These are phyloP conservation scores for Gautieria morchelliformis DNA, from an alignment of 768 basidiomycete species.

Conservation along the genomic window DNA sequence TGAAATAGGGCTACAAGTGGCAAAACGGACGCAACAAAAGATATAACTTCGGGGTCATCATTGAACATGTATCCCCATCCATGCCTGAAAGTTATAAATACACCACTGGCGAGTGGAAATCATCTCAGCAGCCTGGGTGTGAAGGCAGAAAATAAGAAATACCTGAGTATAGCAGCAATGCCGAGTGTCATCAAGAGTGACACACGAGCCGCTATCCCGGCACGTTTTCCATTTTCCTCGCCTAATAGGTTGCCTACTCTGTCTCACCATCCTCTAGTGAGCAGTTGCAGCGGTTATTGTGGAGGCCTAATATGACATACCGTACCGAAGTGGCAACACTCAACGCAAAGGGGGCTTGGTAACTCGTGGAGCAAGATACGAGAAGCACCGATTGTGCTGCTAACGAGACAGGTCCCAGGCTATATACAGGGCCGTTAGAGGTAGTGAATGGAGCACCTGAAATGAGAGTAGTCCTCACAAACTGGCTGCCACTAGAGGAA, in stretches of 20 bases:
- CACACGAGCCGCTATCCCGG: constrained; percentile 54
- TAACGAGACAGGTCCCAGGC: constrained; percentile 69
- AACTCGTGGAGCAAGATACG: constrained; percentile 65
- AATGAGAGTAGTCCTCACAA: constrained; percentile 24
- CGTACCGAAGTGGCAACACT: constrained; percentile 80
- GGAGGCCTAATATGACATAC: constrained; percentile 24
- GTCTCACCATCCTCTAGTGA: neutral
- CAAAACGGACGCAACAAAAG: constrained; percentile 56
- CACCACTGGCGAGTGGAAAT: constrained; percentile 23
- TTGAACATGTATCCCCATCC: constrained; percentile 73
- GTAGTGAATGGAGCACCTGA: no score
- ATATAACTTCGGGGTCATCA: constrained; percentile 45
- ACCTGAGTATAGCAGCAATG: constrained; percentile 64
- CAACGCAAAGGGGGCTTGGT: constrained; percentile 77
- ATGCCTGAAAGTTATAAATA: constrained; percentile 53
- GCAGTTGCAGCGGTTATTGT: neutral
- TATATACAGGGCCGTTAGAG: constrained; percentile 20
- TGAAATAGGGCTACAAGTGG: constrained; percentile 75
- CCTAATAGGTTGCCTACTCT: constrained; percentile 88
- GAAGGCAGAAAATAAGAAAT: neutral
- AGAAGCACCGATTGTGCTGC: constrained; percentile 86
- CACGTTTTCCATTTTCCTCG: constrained; percentile 64
- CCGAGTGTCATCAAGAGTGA: constrained; percentile 56
- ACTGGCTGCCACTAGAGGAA: constrained; percentile 39
- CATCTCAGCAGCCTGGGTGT: neutral